Conservation (phyloP, 192 early-diverging fungal genomes). For the Umbelopsis ramanniana region DNA sequence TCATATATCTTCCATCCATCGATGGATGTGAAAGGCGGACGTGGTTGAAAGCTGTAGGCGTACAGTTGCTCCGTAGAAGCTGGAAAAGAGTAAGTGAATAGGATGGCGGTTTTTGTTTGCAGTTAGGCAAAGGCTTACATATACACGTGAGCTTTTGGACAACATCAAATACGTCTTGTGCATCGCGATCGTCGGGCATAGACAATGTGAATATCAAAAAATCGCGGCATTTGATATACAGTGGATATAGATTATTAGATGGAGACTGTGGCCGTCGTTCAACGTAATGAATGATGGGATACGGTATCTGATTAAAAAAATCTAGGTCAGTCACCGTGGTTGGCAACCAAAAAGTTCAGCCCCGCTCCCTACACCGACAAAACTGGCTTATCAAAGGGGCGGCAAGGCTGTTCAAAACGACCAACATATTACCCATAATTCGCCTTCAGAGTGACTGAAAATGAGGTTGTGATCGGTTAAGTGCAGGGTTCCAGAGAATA, state of each 20-base stretch:
- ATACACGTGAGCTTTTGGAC: constrained; percentile 85
- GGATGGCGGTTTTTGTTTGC: neutral
- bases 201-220: constrained; percentile 78
- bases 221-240: constrained; percentile 77
- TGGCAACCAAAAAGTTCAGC: neutral
- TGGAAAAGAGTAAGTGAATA: constrained; percentile 33
- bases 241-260: constrained; percentile 47
- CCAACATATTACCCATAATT: constrained; percentile 63
- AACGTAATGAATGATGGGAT: constrained; percentile 84
- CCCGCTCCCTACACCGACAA: constrained; percentile 1
- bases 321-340: constrained; percentile 6
- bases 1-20: constrained; percentile 80
- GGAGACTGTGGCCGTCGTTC: constrained; percentile 63
- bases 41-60: constrained; percentile 72
- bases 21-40: constrained; percentile 39
- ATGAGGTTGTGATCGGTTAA: constrained; percentile 80
- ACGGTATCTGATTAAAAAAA: constrained; percentile 66
- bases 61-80: constrained; percentile 74
- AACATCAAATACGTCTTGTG: constrained; percentile 75
- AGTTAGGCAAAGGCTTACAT: constrained; percentile 48
- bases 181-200: constrained; percentile 68
- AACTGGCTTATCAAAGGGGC: neutral
- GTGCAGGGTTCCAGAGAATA: constrained; percentile 62
- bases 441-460: constrained; percentile 56
- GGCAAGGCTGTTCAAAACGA: neutral